Conservation (phyloP, 2,329 filamentous ascomycete species). For the Talaromyces sp. region DNA sequence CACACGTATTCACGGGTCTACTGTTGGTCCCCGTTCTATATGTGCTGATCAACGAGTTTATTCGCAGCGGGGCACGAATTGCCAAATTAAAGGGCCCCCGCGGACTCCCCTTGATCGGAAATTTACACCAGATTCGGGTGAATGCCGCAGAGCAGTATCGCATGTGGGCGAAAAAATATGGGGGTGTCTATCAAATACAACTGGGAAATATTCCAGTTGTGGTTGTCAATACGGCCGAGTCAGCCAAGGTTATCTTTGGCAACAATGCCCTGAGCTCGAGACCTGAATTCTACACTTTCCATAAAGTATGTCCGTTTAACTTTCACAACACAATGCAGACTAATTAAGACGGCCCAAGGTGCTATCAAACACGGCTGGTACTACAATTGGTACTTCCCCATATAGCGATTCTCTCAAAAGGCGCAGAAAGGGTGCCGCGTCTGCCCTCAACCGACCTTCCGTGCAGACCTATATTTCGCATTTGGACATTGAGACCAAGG, state of each 20-base stretch:
- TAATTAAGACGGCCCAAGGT: slow-evolving; percentile 35
- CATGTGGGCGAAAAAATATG: slow-evolving; percentile 46
- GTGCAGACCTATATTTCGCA: slow-evolving; percentile 58
- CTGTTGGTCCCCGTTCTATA: slow-evolving; percentile 36
- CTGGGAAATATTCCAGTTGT: slow-evolving; percentile 53
- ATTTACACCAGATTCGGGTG: slow-evolving; percentile 49
- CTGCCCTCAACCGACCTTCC: slow-evolving; percentile 59
- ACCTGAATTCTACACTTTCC: slow-evolving; percentile 55
- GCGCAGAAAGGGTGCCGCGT: slow-evolving; percentile 59
- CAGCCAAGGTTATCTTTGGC: slow-evolving; percentile 48
- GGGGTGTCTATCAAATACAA: slow-evolving; percentile 52
- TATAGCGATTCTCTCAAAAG: slow-evolving; percentile 61
- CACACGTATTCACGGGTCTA: not conserved
- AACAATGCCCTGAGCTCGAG: slow-evolving; percentile 52
- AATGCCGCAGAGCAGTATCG: slow-evolving; percentile 55
- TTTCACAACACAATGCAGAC: not conserved
- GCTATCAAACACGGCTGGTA: slow-evolving; percentile 59
- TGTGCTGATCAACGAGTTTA: slow-evolving; percentile 45
- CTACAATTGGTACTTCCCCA: slow-evolving; percentile 62
- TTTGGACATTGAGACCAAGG: slow-evolving; percentile 57
- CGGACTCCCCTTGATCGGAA: slow-evolving; percentile 51
- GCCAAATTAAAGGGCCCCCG: slow-evolving; percentile 43
- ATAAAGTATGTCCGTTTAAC: slow-evolving; percentile 39
- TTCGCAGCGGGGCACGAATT: slow-evolving; percentile 41
- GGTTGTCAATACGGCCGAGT: slow-evolving; percentile 50